Evolutionary conservation across 2,329 filamentous ascomycete genomes (phyloP), one percentile per base, ranked within the genome.

Genomic region (Mollisia scopiformis): DNA sequence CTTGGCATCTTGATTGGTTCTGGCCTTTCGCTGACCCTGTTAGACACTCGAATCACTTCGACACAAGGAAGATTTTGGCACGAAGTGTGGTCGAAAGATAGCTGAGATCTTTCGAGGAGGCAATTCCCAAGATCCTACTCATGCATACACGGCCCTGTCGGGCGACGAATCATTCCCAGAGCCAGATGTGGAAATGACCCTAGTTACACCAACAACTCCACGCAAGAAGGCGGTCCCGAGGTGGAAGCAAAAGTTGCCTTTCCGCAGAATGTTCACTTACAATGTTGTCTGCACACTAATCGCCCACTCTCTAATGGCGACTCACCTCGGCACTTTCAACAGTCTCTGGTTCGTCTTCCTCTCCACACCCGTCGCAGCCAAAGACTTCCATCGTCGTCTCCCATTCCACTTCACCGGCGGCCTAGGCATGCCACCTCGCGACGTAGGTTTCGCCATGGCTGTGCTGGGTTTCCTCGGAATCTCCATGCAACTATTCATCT

Each of bases 391-490:
- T 13, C 66, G 56, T 13, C 47, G 41, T 13, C 61, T 68, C 6
- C 68, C 68, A 6, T 70, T 69, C 49, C 79, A 82, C 0, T 68
- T 84, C 1, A 86, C 91, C 13, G 90, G 91, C 30, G 91, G 91
- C 1, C 79, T 94, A 0, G 89, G 90, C 14, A 82, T 94, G 61
- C 84, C 85, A 0, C 87, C 90, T 0, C 81, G 83, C 1, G 83
- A 85, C 10, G 89, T 94, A 27, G 91, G 91, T 21, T 76, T 90
- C 47, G 90, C 90, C 6, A 92, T 93, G 77, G 87, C 91, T 3
- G 87, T 90, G 57, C 82, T 94, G 16, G 91, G 91, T 13, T 75
- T 85, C 55, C 86, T 93, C 51, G 91, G 91, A 13, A 88, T 95
- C 50, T 76, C 46, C 10, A 67, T 94, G 58, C 89, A 92, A 72